phyloP scores from a whole-genome alignment of 306 rosid genomes.

The Inga leiocalycina region DNA sequence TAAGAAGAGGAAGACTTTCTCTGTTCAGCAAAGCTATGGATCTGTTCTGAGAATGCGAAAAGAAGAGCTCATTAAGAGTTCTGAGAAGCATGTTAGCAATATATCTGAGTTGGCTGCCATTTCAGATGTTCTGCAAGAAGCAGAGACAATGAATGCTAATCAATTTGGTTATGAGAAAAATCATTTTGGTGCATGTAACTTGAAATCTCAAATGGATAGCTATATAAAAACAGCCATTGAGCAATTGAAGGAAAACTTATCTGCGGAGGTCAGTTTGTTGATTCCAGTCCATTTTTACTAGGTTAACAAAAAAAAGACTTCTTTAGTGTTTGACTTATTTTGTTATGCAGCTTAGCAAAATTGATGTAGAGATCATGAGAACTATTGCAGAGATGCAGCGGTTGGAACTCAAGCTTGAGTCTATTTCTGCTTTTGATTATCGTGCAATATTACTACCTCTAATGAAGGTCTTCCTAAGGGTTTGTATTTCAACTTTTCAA shows the following conservation, averaged over 20 bases:
- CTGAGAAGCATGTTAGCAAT: slow-evolving; percentile 59
- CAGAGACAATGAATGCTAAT: slow-evolving; percentile 65
- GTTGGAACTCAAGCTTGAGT: slow-evolving; percentile 79
- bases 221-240: slow-evolving; percentile 77
- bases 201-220: slow-evolving; percentile 82
- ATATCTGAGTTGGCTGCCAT: slow-evolving; percentile 73
- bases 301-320: slow-evolving; percentile 19
- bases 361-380: slow-evolving; percentile 72
- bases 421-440: slow-evolving; percentile 76
- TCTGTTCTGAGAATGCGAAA: slow-evolving; percentile 74
- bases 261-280: slow-evolving; percentile 70
- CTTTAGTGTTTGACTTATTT: slow-evolving; percentile 41
- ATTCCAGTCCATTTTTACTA: slow-evolving; percentile 23
- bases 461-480: slow-evolving; percentile 81
- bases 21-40: slow-evolving; percentile 63
- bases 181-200: slow-evolving; percentile 60
- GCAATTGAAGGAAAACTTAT: slow-evolving; percentile 77
- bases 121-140: slow-evolving; percentile 79
- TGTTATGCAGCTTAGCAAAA: slow-evolving; percentile 78
- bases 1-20: slow-evolving; percentile 65
- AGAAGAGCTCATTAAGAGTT: slow-evolving; percentile 71
- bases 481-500: slow-evolving; percentile 51
- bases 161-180: slow-evolving; percentile 71
- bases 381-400: slow-evolving; percentile 79
- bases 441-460: slow-evolving; percentile 78